phyloP scores from a whole-genome alignment of 768 basidiomycete species.

The Naematelia encephala region DNA sequence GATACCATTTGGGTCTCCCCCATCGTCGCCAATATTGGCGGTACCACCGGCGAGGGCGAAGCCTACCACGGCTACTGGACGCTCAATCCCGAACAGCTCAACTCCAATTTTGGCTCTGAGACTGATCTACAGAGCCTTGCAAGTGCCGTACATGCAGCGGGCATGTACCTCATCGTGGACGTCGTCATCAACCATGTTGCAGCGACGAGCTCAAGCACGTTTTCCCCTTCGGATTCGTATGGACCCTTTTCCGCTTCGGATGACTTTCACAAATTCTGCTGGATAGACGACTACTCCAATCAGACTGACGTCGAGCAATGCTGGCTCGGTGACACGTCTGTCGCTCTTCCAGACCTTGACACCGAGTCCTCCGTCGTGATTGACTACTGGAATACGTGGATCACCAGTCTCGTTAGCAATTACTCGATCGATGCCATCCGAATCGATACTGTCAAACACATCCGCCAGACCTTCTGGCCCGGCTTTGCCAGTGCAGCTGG shows the following conservation, averaged over 20 bases:
- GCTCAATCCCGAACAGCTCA: constrained; percentile 55
- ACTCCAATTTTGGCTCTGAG: constrained; percentile 67
- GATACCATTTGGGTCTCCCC: constrained; percentile 85
- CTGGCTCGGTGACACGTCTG: constrained; percentile 75
- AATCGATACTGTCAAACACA: constrained; percentile 64
- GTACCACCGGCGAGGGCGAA: constrained; percentile 50
- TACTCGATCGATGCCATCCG: constrained; percentile 81
- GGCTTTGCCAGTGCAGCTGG: constrained; percentile 68
- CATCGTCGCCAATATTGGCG: constrained; percentile 71
- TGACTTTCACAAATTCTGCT: constrained; percentile 74
- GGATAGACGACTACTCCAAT: constrained; percentile 64
- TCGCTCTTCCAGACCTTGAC: constrained; percentile 75
- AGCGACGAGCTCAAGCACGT: constrained; percentile 59
- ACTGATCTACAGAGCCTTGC: constrained; percentile 69
- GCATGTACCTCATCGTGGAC: constrained; percentile 86
- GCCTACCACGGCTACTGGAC: constrained; percentile 85
- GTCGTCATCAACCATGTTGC: constrained; percentile 84
- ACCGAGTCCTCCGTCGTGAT: constrained; percentile 67
- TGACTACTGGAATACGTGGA: constrained; percentile 65
- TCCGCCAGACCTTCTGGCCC: constrained; percentile 73
- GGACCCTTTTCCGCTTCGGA: constrained; percentile 53
- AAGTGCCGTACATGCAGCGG: constrained; percentile 64
- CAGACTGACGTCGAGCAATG: constrained; percentile 68
- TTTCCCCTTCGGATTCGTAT: constrained; percentile 53
- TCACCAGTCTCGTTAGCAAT: constrained; percentile 63